Percentiles rank a stretch among this genome's conserved stretches.
phyloP scores from a whole-genome alignment of 1,284 basidiomycete genomes.

The Tranzscheliella williamsii region DNA sequence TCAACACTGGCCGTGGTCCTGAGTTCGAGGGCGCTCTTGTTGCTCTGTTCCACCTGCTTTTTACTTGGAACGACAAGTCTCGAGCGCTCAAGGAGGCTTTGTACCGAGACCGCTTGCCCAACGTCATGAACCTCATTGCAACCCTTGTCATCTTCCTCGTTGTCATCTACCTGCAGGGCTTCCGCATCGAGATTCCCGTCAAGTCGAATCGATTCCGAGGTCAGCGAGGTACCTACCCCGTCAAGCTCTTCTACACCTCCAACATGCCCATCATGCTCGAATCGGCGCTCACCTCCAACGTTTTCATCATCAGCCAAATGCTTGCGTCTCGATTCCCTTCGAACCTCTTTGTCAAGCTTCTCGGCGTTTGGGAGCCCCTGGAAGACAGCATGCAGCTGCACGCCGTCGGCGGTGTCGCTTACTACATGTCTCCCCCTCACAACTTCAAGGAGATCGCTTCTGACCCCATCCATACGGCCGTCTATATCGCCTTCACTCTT shows the following conservation, averaged over 20 bases:
- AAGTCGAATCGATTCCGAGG: conserved; percentile 96
- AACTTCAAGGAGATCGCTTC: conserved; percentile 81
- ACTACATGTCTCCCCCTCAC: conserved; percentile 96
- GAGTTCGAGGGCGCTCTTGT: conserved; percentile 98
- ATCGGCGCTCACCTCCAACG: conserved; percentile 87
- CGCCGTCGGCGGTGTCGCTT: conserved; percentile 88
- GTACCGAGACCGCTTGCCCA: conserved; percentile 94
- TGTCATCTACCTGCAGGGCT: conserved; percentile 98
- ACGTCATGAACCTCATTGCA: conserved; percentile 95
- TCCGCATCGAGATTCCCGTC: conserved; percentile 97
- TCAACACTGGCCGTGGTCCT: conserved; percentile 96
- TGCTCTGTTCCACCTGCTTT: conserved; percentile 93
- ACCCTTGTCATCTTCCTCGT: conserved; percentile 88
- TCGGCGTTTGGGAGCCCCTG: conserved; percentile 95
- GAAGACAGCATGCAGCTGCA: conserved; percentile 90
- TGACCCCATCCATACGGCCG: conserved; percentile 88
- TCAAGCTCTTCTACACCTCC: conserved; percentile 98
- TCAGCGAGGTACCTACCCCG: conserved; percentile 89
- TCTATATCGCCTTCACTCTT: conserved; percentile 91
- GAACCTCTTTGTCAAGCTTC: conserved; percentile 84
- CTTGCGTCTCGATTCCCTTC: conserved; percentile 80
- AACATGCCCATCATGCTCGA: conserved; percentile 99
- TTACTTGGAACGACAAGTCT: conserved; percentile 98
- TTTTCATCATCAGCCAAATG: conserved; percentile 98
- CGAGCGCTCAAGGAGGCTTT: conserved; percentile 96